These are phyloP conservation scores for Phytophthora capsici DNA, from an alignment of 352 stramenopile species.

Conservation along the genomic window DNA sequence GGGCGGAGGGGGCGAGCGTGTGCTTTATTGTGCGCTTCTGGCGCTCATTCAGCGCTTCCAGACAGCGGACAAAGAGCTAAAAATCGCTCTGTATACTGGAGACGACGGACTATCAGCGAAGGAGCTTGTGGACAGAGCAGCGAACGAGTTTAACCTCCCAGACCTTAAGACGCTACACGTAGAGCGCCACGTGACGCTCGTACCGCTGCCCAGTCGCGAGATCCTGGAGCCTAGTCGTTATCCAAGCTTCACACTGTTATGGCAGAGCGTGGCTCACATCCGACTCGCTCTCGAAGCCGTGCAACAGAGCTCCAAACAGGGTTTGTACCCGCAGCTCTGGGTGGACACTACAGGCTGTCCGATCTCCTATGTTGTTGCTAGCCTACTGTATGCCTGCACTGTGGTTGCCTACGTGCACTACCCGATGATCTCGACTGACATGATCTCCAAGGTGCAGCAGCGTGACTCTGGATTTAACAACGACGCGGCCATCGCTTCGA, in stretches of 20 bases:
- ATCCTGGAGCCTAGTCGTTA: conserved; percentile 83
- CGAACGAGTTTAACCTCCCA: conserved; percentile 88
- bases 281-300: conserved; percentile 91
- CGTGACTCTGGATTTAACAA: conserved; percentile 96
- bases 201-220: conserved; percentile 71
- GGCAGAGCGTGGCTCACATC: conserved; percentile 96
- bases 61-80: conserved; percentile 24
- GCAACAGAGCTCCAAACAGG: conserved; percentile 42
- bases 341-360: conserved; percentile 98
- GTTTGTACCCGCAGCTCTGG: conserved; percentile 90
- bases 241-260: conserved; percentile 94
- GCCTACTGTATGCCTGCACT: conserved; percentile 78
- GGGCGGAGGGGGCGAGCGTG: conserved; percentile 97
- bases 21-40: conserved; percentile 97
- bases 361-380: conserved; percentile 96
- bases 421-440: conserved; percentile 99
- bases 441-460: conserved; percentile 95
- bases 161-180: conserved; percentile 64
- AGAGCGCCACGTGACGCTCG: conserved; percentile 66
- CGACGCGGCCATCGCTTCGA: conserved; percentile 78
- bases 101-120: conserved; percentile 70
- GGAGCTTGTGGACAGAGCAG: conserved; percentile 79
- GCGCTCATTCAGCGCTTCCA: conserved; percentile 72
- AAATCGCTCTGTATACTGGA: conserved; percentile 75
- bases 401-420: conserved; percentile 99